Conservation (phyloP, 371 early-diverging fungal species). For the Capillidium heterosporum region DNA sequence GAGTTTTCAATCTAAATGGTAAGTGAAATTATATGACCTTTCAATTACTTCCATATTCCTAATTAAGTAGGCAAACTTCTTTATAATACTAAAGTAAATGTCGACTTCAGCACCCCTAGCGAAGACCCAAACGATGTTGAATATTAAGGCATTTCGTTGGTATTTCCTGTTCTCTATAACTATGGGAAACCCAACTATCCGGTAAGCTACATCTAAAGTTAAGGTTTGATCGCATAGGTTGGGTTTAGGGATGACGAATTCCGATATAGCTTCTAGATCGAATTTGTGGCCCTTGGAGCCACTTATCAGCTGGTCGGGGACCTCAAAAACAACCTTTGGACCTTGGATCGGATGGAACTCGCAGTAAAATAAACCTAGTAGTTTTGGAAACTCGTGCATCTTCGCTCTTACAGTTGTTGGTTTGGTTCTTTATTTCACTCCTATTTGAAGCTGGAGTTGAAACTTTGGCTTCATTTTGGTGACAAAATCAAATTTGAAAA, state of each 20-base stretch:
- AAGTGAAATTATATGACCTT: not conserved
- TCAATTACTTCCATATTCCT: constrained; percentile 46
- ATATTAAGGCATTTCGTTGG: constrained; percentile 60
- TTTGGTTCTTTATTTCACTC: no score
- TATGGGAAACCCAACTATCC: constrained; percentile 63
- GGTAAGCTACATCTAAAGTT: constrained; percentile 37
- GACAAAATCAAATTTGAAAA: no score
- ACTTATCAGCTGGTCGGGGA: constrained; percentile 59
- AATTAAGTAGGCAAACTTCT: constrained; percentile 58
- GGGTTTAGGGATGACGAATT: constrained; percentile 72
- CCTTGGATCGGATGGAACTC: constrained; percentile 75
- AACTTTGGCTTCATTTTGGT: no score
- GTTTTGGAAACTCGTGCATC: constrained; percentile 33
- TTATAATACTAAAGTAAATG: constrained; percentile 60
- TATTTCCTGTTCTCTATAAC: constrained; percentile 53
- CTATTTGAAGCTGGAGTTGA: no score
- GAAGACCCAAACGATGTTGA: constrained; percentile 83
- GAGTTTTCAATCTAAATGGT: constrained; percentile 40
- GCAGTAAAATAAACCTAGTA: constrained; percentile 62
- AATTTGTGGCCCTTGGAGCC: constrained; percentile 24
- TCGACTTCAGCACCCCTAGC: constrained; percentile 48
- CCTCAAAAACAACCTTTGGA: constrained; percentile 63
- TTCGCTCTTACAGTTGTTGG: not conserved
- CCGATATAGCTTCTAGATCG: constrained; percentile 72
- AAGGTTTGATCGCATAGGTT: constrained; percentile 56